Base-by-base conservation (phyloP, 768 basidiomycete species). In the Rhodotorula graminis region DNA sequence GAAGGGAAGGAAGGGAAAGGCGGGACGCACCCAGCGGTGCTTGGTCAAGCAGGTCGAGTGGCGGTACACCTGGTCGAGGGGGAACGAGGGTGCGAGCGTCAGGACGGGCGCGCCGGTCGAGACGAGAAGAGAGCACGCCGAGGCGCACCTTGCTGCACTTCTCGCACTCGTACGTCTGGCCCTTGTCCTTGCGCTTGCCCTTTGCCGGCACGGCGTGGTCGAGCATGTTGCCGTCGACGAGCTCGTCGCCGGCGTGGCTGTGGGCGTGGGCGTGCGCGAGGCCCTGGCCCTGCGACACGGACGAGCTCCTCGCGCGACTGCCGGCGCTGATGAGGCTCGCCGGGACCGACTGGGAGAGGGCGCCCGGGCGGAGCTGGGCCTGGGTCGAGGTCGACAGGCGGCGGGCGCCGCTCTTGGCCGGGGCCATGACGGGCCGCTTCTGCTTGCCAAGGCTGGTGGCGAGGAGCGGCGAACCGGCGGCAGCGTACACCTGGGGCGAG, bases 41-140 rank as follows among this genome's bases (percentile, higher is more conserved):
- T 97, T 97, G 81, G 94, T 91, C 61, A 98, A 84, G 81, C 94
- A 97, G 21, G 90, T 92, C 5, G 93, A 93, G 81, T 98, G 94
- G 5, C 83, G 80, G 72, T 84, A 84, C 68, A 82, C 50, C 50
- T 52, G 50, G 37, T 37, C 50, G 27, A 12, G 25, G 8, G 50
- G 12, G 47, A 9, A 21, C 6, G 80, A 81, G 82, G n/a, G n/a
- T n/a, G n/a, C n/a, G n/a, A n/a, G n/a, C n/a, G 69, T 56, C 27
- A 15, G 37, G n/a, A 23, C 29, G 10, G 33, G 23, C 55, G 16
- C 50, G 44, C 44, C 15, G 8, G 44, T 14, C 44, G 44, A 12
- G 18, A 44, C 42, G 25, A 2, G 11, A 1, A 27, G 23, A 52
- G 23, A 12, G 50, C 8, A 8, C 6, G 8, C 23, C 8, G 50